Conservation (phyloP, 805 yeast species). For the Candida pseudofarinosa region DNA sequence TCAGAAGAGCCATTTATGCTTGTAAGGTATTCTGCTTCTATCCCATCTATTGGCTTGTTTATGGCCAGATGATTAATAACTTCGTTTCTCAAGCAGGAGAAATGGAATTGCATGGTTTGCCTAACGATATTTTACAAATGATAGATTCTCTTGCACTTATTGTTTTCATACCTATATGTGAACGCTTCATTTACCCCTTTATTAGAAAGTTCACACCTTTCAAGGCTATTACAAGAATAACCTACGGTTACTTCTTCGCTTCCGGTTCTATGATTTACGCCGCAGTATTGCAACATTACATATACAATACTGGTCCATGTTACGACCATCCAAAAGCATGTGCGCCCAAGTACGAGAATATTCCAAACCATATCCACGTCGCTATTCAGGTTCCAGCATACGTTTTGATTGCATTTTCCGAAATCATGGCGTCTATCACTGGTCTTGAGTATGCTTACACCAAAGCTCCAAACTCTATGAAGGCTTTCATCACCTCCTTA, state of each 20-base stretch:
- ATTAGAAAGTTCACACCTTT: conserved; percentile 47
- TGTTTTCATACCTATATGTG: conserved; percentile 71
- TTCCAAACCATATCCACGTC: conserved; percentile 58
- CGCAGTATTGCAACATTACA: conserved; percentile 67
- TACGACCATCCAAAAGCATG: conserved; percentile 59
- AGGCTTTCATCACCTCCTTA: conserved; percentile 58
- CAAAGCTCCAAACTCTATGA: conserved; percentile 71
- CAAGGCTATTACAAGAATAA: conserved; percentile 69
- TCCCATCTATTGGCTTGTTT: conserved; percentile 72
- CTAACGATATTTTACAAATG: conserved; percentile 75
- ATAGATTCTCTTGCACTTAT: conserved; percentile 74
- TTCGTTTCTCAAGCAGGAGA: conserved; percentile 71
- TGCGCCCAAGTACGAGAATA: conserved; percentile 28
- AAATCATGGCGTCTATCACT: conserved; percentile 75
- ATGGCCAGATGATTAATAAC: conserved; percentile 67
- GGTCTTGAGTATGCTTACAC: conserved; percentile 84
- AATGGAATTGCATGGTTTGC: conserved; percentile 72
- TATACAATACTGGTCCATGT: conserved; percentile 72
- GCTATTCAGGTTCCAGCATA: conserved; percentile 73
- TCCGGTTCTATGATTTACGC: conserved; percentile 68
- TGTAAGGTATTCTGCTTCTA: conserved; percentile 70
- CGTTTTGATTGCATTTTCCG: conserved; percentile 67
- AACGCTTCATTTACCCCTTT: conserved; percentile 49
- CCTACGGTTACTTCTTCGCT: conserved; percentile 65
- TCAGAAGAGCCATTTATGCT: conserved; percentile 58